A percentile compares a stretch with the other conserved stretches of the same genome.
Evolutionary conservation across 179 eudicot genomes (phyloP).

Genomic region (Vitellaria paradoxa): DNA sequence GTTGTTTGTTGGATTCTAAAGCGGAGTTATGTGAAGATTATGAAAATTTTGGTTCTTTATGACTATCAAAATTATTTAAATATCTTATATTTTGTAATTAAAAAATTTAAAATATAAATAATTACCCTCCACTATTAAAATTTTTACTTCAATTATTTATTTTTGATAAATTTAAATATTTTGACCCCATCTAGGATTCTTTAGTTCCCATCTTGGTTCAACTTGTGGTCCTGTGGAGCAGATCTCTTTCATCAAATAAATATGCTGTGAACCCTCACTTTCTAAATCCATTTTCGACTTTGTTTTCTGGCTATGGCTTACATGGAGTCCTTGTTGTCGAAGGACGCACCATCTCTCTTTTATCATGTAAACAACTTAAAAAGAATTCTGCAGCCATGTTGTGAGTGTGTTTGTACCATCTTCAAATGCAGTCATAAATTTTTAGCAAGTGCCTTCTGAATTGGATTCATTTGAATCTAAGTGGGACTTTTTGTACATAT

Average conservation of each 20-base stretch:
- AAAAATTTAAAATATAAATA: no score
- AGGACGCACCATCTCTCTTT: not conserved
- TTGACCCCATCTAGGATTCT: no score
- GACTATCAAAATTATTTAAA: no score
- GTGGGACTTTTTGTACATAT: no score
- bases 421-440: not conserved
- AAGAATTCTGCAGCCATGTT: conserved; percentile 1
- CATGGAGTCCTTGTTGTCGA: not conserved
- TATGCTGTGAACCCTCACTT: not conserved
- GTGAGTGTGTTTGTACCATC: not conserved
- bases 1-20: no score
- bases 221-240: not conserved
- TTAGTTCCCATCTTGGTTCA: not conserved
- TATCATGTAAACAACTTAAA: not conserved
- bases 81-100: no score
- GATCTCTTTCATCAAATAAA: not conserved
- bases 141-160: no score
- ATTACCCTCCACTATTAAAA: no score
- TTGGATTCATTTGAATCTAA: no score
- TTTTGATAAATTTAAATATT: no score
- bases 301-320: not conserved
- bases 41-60: no score
- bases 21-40: no score
- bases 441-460: not conserved
- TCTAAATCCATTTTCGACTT: not conserved